phyloP scores from a whole-genome alignment of 208 protist species.

The Wallacemonas rigidus region DNA sequence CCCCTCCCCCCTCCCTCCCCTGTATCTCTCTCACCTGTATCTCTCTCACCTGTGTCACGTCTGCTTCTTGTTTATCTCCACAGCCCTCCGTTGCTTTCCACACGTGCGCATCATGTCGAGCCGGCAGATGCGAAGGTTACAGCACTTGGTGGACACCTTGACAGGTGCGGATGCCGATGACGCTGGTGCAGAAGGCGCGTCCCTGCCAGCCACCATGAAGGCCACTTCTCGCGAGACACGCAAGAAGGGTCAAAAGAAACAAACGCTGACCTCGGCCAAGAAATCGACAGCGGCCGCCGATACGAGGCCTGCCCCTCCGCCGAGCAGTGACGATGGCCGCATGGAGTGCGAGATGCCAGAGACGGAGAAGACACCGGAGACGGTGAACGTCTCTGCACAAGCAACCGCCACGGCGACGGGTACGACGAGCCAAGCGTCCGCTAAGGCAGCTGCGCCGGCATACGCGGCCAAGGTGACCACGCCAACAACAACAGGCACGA shows the following conservation, averaged over 20 bases:
- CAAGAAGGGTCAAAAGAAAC: constrained; percentile 21
- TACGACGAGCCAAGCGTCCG: constrained; percentile 17
- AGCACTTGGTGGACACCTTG: constrained; percentile 72
- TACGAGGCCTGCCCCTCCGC: not conserved
- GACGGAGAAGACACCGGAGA: not conserved
- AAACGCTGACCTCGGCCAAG: not conserved
- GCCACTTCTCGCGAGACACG: constrained; percentile 7
- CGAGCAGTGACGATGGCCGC: not conserved
- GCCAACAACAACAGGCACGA: constrained; percentile 8
- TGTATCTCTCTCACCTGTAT: no score
- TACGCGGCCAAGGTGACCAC: not conserved
- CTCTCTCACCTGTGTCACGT: no score
- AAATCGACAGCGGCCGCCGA: not conserved
- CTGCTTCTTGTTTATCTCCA: no score
- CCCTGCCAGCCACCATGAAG: constrained; percentile 34
- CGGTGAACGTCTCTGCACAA: not conserved
- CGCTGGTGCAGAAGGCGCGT: constrained; percentile 24
- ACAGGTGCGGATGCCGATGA: constrained; percentile 64
- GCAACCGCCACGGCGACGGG: constrained; percentile 1
- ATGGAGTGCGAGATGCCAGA: constrained; percentile 14
- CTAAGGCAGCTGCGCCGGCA: not conserved
- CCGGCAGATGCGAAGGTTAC: constrained; percentile 75
- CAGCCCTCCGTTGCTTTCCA: not conserved
- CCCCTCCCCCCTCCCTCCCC: no score
- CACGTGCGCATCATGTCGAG: constrained; percentile 57